Evolutionary conservation across 768 basidiomycete species (phyloP), one percentile per base, ranked within the genome.

Genomic region (Russula olivacea): DNA sequence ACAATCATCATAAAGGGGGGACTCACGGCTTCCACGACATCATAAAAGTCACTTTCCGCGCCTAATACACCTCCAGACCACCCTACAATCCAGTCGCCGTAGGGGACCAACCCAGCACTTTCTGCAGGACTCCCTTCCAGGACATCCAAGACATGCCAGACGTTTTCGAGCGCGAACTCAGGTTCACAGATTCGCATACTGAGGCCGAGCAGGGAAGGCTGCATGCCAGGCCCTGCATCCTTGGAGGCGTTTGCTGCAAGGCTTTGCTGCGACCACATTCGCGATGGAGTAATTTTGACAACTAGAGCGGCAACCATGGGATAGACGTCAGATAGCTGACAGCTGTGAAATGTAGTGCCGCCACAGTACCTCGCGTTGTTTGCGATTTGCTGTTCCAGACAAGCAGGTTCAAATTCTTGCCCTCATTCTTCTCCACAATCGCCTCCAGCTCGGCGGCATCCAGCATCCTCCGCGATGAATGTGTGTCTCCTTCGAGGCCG

Each of bases 111-210:
- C 3, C 95, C 96, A 7, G 94, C 93, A 70, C 89, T 91, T 77
- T 98, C 95, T 10, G 96, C 97, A 7, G 97, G 97, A 66, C 89
- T 91, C 23, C 93, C 96, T 73, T 99, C 96, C 45, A 96, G 76
- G 15, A 99, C 93, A 71, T 99, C 97, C 51, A 99, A 79, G 45
- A 99, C 93, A 74, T 98, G 97, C 95, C 97, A 99, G 6, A 99
- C 94, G 66, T 89, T 92, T 71, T 98, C 93, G 21, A 91, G 78
- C 17, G 96, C 89, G 55, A 83, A 80, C 69, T 91, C 88, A 4
- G 96, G 94, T 72, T 91, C 84, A 71, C 97, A 99, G 71, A 98
- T 82, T 23, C 96, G 84, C 84, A 98, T 87, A 70, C 90, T 93
- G 8, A 99, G 79, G 0, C 97, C 97, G 28, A 99, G 80, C n/a